phyloP scores from a whole-genome alignment of 768 basidiomycete genomes.

The Cystofilobasidium bisporidii region DNA sequence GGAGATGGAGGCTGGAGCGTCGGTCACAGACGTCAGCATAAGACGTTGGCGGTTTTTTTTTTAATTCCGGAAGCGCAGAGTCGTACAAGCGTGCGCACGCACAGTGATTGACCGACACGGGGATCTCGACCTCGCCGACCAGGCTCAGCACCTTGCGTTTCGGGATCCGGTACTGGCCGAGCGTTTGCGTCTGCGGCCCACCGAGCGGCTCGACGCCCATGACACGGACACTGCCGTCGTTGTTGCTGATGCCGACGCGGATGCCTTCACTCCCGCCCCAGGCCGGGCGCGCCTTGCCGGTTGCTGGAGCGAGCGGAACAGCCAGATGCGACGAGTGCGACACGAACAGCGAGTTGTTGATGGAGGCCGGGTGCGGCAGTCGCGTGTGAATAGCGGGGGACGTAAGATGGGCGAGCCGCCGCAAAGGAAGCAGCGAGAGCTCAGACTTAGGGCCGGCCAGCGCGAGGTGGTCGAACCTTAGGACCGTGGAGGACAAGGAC shows the following conservation, averaged over 20 bases:
- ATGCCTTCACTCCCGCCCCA: constrained; percentile 1
- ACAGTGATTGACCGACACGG: constrained; percentile 20
- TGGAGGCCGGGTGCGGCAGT: constrained; percentile 7
- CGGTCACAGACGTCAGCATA: no score
- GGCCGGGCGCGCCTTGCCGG: background rate
- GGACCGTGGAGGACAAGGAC: background rate
- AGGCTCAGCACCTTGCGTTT: background rate
- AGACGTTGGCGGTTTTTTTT: no score
- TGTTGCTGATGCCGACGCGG: constrained; percentile 17
- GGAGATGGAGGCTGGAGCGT: constrained; percentile 11
- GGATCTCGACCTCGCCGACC: constrained; percentile 14
- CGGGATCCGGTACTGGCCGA: background rate
- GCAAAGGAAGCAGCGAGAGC: constrained; percentile 1
- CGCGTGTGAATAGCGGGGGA: background rate
- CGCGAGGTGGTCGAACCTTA: constrained; percentile 9
- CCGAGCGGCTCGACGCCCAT: background rate
- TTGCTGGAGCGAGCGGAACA: background rate
- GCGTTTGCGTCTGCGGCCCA: background rate
- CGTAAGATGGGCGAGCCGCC: no score
- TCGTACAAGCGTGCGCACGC: background rate
- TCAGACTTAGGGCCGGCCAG: constrained; percentile 10
- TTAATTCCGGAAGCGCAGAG: no score
- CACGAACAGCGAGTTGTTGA: constrained; percentile 23
- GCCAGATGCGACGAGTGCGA: constrained; percentile 3
- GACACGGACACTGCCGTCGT: constrained; percentile 7